phyloP scores from a whole-genome alignment of 352 stramenopile genomes.

The Phytopythium litorale region DNA sequence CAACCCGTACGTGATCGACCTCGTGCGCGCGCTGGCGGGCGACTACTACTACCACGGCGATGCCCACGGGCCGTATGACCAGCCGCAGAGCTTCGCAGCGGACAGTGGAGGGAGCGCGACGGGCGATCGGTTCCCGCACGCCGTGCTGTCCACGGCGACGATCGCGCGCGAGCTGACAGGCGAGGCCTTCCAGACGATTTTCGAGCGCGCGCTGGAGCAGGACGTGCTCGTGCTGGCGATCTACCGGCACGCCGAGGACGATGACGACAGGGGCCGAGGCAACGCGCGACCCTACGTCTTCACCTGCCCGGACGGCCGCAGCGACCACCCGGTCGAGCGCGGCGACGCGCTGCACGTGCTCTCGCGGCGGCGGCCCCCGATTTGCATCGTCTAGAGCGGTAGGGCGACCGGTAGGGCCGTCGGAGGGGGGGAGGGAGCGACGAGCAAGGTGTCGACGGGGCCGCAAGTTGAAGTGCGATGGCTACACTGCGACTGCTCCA shows the following conservation, averaged over 20 bases:
- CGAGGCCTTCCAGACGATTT: constrained; percentile 34
- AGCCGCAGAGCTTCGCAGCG: neutral
- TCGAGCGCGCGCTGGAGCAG: constrained; percentile 32
- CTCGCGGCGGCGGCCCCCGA: constrained; percentile 15
- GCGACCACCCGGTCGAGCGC: constrained; percentile 23
- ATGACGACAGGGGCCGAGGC: constrained; percentile 14
- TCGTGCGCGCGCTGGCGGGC: constrained; percentile 45
- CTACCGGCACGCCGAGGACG: constrained; percentile 34
- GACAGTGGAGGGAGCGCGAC: neutral
- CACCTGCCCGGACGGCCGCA: constrained; percentile 37
- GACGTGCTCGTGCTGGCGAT: constrained; percentile 43
- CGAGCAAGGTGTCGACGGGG: too few species aligned
- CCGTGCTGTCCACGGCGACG: constrained; percentile 28
- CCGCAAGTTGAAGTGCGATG: too few species aligned
- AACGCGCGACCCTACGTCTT: constrained; percentile 54
- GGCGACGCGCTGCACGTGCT: constrained; percentile 43
- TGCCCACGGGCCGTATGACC: constrained; percentile 8
- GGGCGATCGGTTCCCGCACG: constrained; percentile 10
- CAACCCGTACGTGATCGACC: constrained; percentile 63
- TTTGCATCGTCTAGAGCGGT: constrained; percentile 23
- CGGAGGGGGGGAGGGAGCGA: too few species aligned
- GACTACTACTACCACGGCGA: constrained; percentile 26
- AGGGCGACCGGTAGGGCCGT: neutral
- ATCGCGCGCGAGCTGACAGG: constrained; percentile 29
- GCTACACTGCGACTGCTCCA: too few species aligned